Conservation (phyloP, 1,284 basidiomycete species). For the Cryptococcus wingfieldii region DNA sequence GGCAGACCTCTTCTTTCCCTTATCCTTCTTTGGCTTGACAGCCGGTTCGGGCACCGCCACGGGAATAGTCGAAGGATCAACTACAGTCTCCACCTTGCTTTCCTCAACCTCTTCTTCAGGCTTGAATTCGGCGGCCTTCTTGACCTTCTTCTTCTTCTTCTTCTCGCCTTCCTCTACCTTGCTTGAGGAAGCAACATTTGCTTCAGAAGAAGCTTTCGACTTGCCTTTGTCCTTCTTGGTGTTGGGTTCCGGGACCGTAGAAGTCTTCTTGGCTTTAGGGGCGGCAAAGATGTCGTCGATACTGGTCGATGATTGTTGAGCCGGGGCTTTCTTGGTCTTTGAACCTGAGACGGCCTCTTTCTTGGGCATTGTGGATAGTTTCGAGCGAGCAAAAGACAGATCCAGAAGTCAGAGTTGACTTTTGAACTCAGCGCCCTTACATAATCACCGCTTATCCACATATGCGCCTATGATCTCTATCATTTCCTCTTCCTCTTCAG, state of each 20-base stretch:
- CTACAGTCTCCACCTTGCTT: constrained; percentile 24
- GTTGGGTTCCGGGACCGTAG: background rate
- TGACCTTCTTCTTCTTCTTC: constrained; percentile 23
- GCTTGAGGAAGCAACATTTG: background rate
- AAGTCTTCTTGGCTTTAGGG: constrained; percentile 14
- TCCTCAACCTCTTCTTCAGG: constrained; percentile 1
- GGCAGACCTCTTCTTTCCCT: constrained; percentile 16
- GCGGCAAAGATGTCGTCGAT: constrained; percentile 46
- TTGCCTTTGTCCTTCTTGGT: constrained; percentile 1
- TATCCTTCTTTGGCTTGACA: constrained; percentile 12
- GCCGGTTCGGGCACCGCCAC: constrained; percentile 3
- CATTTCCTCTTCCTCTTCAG: background rate
- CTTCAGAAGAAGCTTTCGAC: constrained; percentile 1
- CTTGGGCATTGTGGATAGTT: background rate
- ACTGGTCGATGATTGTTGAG: constrained; percentile 6
- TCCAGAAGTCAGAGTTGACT: no score
- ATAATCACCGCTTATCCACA: no score
- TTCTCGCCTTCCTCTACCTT: background rate
- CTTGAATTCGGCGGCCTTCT: constrained; percentile 10
- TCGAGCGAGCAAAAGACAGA: background rate
- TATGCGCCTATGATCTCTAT: background rate
- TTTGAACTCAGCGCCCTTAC: no score
- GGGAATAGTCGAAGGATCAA: constrained; percentile 23
- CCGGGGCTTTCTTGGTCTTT: constrained; percentile 2
- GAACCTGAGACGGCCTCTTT: background rate